These are phyloP conservation scores for Globisporangium radiosum DNA, from an alignment of 352 stramenopile genomes.

Conservation along the genomic window DNA sequence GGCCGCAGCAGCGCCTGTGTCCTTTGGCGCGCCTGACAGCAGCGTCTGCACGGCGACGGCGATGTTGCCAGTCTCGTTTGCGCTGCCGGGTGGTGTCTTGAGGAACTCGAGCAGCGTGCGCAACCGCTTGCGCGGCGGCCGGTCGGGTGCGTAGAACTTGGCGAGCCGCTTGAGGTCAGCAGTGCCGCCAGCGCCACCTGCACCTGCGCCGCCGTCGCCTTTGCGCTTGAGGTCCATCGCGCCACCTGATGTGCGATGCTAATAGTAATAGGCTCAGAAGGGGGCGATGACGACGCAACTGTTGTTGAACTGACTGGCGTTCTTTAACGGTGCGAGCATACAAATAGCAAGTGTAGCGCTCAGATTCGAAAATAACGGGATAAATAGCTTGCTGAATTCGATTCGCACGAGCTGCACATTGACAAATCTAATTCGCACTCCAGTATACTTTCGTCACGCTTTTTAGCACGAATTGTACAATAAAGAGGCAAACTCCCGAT, in stretches of 20 bases:
- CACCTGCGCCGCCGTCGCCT: slow-evolving; percentile 2
- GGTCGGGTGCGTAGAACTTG: slow-evolving; percentile 83
- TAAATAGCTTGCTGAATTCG: too few relatives aligned
- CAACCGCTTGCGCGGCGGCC: slow-evolving; percentile 76
- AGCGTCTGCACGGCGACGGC: slow-evolving; percentile 65
- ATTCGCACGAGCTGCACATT: too few relatives aligned
- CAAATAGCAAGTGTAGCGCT: neutral
- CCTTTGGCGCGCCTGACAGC: slow-evolving; percentile 45
- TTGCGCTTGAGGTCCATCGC: slow-evolving; percentile 13
- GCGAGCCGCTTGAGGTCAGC: slow-evolving; percentile 72
- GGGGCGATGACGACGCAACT: neutral
- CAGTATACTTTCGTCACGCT: too few relatives aligned
- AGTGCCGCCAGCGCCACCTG: neutral
- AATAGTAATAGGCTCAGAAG: too few relatives aligned
- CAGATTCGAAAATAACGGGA: too few relatives aligned
- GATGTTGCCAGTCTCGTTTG: slow-evolving; percentile 47
- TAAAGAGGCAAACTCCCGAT: too few relatives aligned
- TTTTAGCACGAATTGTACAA: too few relatives aligned
- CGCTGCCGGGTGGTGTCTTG: slow-evolving; percentile 36
- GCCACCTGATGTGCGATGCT: too few relatives aligned
- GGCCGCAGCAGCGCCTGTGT: slow-evolving; percentile 17
- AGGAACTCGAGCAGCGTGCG: slow-evolving; percentile 81
- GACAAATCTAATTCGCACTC: too few relatives aligned
- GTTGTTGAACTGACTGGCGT: neutral
- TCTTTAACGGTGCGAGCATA: too few relatives aligned